These are phyloP conservation scores for Polygonum maritimum DNA, from an alignment of 148 eudicot genomes.

Conservation along the genomic window DNA sequence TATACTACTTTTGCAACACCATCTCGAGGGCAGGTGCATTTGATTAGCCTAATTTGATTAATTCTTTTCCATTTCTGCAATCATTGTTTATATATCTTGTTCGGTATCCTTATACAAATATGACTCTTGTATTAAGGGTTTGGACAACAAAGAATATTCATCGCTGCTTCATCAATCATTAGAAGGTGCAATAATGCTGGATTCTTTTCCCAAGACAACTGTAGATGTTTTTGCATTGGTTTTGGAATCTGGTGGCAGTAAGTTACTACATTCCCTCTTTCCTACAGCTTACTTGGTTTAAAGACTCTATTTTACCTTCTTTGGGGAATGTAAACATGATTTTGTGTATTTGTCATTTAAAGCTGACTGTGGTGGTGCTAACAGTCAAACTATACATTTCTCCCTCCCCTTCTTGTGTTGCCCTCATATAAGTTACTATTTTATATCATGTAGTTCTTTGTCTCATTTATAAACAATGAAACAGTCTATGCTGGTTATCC, in stretches of 20 bases:
- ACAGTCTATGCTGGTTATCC: not conserved
- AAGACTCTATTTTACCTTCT: not conserved
- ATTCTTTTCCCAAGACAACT: conserved; percentile 91
- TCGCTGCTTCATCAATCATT: conserved; percentile 85
- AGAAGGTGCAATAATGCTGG: conserved; percentile 88
- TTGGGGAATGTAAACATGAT: not conserved
- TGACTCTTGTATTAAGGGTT: conserved; percentile 35
- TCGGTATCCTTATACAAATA: not conserved
- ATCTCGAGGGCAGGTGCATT: conserved; percentile 59
- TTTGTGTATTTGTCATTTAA: not conserved
- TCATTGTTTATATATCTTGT: not conserved
- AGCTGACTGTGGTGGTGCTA: not conserved
- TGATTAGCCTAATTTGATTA: not conserved
- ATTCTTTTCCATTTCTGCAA: not conserved
- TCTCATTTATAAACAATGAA: not conserved
- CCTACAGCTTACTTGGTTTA: not conserved
- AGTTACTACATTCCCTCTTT: conserved; percentile 20
- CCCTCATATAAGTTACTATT: not conserved
- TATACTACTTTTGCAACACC: conserved; percentile 81
- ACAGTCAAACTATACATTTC: not conserved
- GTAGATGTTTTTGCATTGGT: conserved; percentile 97
- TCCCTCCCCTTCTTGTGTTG: not conserved
- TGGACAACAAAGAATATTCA: conserved; percentile 70
- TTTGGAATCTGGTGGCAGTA: conserved; percentile 96
- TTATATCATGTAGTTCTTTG: not conserved